phyloP scores from a whole-genome alignment of 768 basidiomycete genomes.

The Cystoderma amianthinum region DNA sequence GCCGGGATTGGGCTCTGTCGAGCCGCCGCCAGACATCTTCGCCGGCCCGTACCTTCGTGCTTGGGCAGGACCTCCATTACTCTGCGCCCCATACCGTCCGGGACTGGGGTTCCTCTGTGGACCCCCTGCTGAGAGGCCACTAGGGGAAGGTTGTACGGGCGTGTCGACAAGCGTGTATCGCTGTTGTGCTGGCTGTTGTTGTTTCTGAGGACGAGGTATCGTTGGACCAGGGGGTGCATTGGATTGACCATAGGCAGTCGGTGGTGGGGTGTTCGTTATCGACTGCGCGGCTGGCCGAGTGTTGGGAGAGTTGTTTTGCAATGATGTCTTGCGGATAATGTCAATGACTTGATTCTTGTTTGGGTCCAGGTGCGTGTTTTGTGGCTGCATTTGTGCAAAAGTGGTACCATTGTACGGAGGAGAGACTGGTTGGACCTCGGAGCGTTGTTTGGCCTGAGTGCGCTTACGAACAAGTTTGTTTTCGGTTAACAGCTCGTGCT shows the following conservation, averaged over 20 bases:
- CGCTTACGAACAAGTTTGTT: slow-evolving; percentile 76
- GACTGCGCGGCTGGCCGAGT: slow-evolving; percentile 5
- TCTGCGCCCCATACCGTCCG: slow-evolving; percentile 2
- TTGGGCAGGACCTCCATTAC: no score
- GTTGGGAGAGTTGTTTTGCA: slow-evolving; percentile 4
- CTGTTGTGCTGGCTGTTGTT: slow-evolving; percentile 26
- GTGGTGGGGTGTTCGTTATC: neutral
- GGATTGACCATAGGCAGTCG: neutral
- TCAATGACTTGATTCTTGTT: slow-evolving; percentile 45
- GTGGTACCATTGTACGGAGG: slow-evolving; percentile 18
- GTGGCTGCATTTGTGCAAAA: slow-evolving; percentile 11
- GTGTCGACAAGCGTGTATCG: slow-evolving; percentile 44
- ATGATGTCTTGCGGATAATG: slow-evolving; percentile 45
- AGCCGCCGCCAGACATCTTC: neutral
- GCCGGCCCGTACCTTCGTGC: slow-evolving; percentile 4
- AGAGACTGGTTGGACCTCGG: slow-evolving; percentile 16
- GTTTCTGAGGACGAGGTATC: slow-evolving; percentile 7
- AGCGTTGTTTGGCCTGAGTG: slow-evolving; percentile 59
- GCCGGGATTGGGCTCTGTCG: slow-evolving; percentile 1
- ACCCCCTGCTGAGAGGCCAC: neutral
- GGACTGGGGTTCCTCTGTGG: neutral
- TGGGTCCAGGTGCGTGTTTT: slow-evolving; percentile 10
- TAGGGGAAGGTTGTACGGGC: slow-evolving; percentile 8
- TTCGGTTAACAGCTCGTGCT: slow-evolving; percentile 78
- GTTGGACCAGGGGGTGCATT: neutral